phyloP scores from a whole-genome alignment of 2,329 filamentous ascomycete species.

The Neofusicoccum ribis region DNA sequence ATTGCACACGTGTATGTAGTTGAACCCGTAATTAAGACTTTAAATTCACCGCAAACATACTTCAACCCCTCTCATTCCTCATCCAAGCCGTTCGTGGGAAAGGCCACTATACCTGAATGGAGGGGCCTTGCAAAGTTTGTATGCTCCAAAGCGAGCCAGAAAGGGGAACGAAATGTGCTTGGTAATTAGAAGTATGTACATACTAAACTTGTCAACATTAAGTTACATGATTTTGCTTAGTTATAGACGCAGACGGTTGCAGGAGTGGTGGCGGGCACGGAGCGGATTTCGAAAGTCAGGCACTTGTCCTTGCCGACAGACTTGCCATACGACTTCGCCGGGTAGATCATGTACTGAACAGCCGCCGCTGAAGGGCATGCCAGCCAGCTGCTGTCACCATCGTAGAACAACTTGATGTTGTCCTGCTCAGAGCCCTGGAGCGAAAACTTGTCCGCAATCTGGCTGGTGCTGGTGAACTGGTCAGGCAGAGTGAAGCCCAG shows the following conservation, averaged over 20 bases:
- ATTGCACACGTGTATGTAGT: too few species aligned
- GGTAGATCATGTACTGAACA: neutral
- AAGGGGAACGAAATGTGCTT: too few species aligned
- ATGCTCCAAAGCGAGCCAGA: too few species aligned
- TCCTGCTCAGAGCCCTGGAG: neutral
- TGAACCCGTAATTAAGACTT: too few species aligned
- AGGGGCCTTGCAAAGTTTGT: too few species aligned
- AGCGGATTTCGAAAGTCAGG: neutral
- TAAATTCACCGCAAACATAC: too few species aligned
- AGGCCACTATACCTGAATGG: too few species aligned
- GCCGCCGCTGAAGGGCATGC: neutral
- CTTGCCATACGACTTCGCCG: neutral
- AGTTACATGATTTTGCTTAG: neutral
- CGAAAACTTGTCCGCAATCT: too few species aligned
- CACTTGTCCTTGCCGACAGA: constrained; percentile 2
- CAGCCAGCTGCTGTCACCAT: neutral
- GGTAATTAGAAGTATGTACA: too few species aligned
- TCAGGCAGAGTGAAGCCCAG: neutral
- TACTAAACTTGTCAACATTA: neutral
- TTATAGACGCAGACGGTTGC: neutral
- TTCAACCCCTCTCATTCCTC: too few species aligned
- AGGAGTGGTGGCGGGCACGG: neutral
- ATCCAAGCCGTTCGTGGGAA: too few species aligned
- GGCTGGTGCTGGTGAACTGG: too few species aligned
- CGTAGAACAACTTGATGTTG: neutral